Conservation (phyloP, 306 rosid genomes). For the Adenanthera pavonina region DNA sequence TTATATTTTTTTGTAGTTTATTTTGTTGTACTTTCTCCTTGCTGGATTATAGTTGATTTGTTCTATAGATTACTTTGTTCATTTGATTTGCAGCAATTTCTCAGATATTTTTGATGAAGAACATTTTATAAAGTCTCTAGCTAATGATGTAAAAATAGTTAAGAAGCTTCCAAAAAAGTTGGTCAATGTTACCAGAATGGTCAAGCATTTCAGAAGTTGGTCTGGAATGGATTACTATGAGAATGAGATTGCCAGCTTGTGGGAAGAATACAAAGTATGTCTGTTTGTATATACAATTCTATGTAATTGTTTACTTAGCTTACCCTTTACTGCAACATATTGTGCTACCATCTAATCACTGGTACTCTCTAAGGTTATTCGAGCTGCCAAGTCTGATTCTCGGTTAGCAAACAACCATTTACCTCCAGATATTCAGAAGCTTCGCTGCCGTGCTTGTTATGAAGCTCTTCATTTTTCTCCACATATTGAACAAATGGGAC, state of each 20-base stretch:
- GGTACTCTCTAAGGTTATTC: slow-evolving; percentile 63
- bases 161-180: slow-evolving; percentile 73
- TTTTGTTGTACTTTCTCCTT: slow-evolving; percentile 19
- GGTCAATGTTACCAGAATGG: slow-evolving; percentile 53
- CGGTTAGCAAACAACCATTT: slow-evolving; percentile 88
- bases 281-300: slow-evolving; percentile 34
- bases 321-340: slow-evolving; percentile 28
- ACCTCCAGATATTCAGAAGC: slow-evolving; percentile 85
- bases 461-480: slow-evolving; percentile 91
- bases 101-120: slow-evolving; percentile 89
- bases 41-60: slow-evolving; percentile 27
- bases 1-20: slow-evolving; percentile 14
- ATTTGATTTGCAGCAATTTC: slow-evolving; percentile 69
- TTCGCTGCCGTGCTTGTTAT: slow-evolving; percentile 90
- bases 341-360: slow-evolving; percentile 31
- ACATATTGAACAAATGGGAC: slow-evolving; percentile 84
- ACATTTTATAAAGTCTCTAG: slow-evolving; percentile 74
- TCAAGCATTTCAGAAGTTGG: slow-evolving; percentile 89
- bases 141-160: slow-evolving; percentile 73
- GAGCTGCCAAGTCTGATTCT: slow-evolving; percentile 93
- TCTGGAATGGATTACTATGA: slow-evolving; percentile 83
- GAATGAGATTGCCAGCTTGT: slow-evolving; percentile 79
- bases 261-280: slow-evolving; percentile 71
- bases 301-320: slow-evolving; percentile 10
- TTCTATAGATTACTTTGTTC: slow-evolving; percentile 28